Percentiles rank a stretch among this genome's conserved stretches.
Evolutionary conservation across 257 asterid species (phyloP).

Genomic region (Voacanga thouarsii): DNA sequence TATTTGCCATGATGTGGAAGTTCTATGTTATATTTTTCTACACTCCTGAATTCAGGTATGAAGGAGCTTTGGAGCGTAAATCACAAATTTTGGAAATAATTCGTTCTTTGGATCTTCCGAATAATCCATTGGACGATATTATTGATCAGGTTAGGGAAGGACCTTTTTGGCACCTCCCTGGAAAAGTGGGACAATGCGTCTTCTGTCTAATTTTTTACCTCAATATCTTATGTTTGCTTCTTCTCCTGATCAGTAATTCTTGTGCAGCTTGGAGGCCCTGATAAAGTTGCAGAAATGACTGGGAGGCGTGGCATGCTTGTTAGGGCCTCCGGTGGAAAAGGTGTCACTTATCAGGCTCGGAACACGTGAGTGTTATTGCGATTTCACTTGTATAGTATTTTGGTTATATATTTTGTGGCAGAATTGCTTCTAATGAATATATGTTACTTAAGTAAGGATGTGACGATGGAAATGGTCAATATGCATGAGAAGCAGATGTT

Average conservation of each 20-base stretch:
- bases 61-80: slow-evolving; percentile 77
- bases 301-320: slow-evolving; percentile 98
- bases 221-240: background rate
- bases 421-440: slow-evolving; percentile 16
- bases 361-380: slow-evolving; percentile 75
- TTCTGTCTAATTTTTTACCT: background rate
- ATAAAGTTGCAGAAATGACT: slow-evolving; percentile 91
- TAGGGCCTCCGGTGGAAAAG: slow-evolving; percentile 85
- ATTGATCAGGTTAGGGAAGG: slow-evolving; percentile 70
- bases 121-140: slow-evolving; percentile 97
- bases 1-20: background rate
- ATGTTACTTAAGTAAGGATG: slow-evolving; percentile 67
- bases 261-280: slow-evolving; percentile 95
- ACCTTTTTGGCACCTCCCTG: background rate
- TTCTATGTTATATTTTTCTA: background rate
- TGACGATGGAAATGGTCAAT: slow-evolving; percentile 97
- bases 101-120: slow-evolving; percentile 91
- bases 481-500: slow-evolving; percentile 95
- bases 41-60: slow-evolving; percentile 53
- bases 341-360: slow-evolving; percentile 93
- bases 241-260: slow-evolving; percentile 22
- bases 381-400: slow-evolving; percentile 12
- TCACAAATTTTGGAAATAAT: slow-evolving; percentile 66
- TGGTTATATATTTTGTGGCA: slow-evolving; percentile 18
- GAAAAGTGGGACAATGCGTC: background rate